Percentiles rank a stretch among this genome's conserved stretches.
Evolutionary conservation across 768 basidiomycete species (phyloP).

Genomic region (Xerocomellus amylosporus): DNA sequence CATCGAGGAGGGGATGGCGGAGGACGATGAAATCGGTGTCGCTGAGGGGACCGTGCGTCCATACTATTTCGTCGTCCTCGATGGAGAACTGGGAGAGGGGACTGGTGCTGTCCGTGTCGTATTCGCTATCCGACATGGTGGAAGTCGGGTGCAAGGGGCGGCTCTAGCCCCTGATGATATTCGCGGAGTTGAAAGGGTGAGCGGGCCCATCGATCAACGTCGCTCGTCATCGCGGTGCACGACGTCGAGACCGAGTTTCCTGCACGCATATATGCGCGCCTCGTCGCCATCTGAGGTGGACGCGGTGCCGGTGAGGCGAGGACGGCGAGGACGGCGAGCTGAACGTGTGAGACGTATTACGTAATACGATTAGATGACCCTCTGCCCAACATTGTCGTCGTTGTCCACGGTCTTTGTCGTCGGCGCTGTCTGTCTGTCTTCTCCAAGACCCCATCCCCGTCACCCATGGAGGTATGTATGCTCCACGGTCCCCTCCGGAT

Average conservation of each 20-base stretch:
- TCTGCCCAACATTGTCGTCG: conserved; percentile 32
- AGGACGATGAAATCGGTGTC: conserved; percentile 29
- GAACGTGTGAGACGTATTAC: conserved; percentile 29
- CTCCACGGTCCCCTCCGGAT: not conserved
- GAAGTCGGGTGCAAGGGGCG: not conserved
- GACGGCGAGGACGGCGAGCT: not conserved
- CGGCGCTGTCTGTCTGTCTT: conserved; percentile 1
- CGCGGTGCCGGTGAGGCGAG: not conserved
- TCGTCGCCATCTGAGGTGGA: not conserved
- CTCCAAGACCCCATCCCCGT: conserved; percentile 10
- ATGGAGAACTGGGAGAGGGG: conserved; percentile 14
- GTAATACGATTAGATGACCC: conserved; percentile 38
- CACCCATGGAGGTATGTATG: conserved; percentile 39
- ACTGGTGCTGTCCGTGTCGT: conserved; percentile 8
- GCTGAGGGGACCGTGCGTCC: conserved; percentile 9
- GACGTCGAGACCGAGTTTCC: not conserved
- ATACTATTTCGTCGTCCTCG: conserved; percentile 26
- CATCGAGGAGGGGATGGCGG: conserved; percentile 15
- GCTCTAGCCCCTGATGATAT: not conserved
- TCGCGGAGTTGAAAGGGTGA: conserved; percentile 16
- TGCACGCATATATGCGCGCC: not conserved
- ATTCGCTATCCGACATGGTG: conserved; percentile 13
- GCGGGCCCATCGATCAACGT: conserved; percentile 3
- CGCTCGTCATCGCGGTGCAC: conserved; percentile 10
- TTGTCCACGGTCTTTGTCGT: conserved; percentile 19